phyloP scores from a whole-genome alignment of 768 basidiomycete species.

The Rhizopogon vinicolor region DNA sequence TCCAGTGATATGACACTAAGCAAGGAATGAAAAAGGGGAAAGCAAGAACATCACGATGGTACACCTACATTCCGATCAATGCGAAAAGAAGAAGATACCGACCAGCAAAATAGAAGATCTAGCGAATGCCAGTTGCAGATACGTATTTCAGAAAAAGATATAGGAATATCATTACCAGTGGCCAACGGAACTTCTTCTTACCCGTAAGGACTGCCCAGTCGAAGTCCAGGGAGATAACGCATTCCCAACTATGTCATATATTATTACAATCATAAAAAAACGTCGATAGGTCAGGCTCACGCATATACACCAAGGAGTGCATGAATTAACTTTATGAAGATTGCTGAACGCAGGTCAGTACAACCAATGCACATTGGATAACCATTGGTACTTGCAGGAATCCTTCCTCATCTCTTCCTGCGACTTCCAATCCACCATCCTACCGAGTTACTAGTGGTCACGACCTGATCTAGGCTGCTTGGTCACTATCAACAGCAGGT shows the following conservation, averaged over 20 bases:
- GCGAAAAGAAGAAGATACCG: slow-evolving; percentile 42
- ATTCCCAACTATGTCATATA: slow-evolving; percentile 35
- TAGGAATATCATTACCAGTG: slow-evolving; percentile 31
- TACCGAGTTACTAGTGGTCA: too few species aligned
- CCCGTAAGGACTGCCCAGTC: slow-evolving; percentile 38
- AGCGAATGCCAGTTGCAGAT: slow-evolving; percentile 1
- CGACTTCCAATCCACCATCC: too few species aligned
- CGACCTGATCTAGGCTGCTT: too few species aligned
- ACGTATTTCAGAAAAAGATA: neutral
- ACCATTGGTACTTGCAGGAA: too few species aligned
- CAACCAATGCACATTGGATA: too few species aligned
- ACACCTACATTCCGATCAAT: slow-evolving; percentile 42
- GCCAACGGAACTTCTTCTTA: slow-evolving; percentile 42
- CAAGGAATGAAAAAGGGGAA: neutral
- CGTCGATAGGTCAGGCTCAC: slow-evolving; percentile 21
- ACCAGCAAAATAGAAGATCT: slow-evolving; percentile 43
- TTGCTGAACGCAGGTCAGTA: neutral
- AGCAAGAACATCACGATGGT: neutral
- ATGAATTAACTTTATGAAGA: slow-evolving; percentile 39
- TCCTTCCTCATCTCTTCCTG: too few species aligned
- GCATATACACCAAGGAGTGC: slow-evolving; percentile 40
- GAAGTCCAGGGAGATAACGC: slow-evolving; percentile 36
- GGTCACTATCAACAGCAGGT: too few species aligned
- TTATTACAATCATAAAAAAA: neutral
- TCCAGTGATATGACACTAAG: slow-evolving; percentile 12